These are phyloP conservation scores for Stephania cephalantha DNA, from an alignment of 164 flowering plant species.

Conservation along the genomic window DNA sequence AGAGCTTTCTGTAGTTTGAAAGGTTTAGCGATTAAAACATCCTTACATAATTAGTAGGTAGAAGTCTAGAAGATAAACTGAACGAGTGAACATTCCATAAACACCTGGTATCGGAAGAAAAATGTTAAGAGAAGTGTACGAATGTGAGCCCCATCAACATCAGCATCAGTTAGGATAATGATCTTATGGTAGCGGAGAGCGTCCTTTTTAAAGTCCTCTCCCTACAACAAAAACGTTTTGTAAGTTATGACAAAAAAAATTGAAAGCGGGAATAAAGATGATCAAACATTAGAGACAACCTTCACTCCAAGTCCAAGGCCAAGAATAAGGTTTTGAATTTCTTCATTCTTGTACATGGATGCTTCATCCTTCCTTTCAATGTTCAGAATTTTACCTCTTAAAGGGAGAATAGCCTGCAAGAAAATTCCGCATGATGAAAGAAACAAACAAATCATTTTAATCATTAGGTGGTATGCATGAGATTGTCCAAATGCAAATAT, in stretches of 20 bases:
- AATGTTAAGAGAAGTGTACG: slow-evolving; percentile 89
- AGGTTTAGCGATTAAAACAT: slow-evolving; percentile 3
- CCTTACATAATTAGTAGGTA: not conserved
- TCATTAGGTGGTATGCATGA: not conserved
- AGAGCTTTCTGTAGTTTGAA: slow-evolving; percentile 64
- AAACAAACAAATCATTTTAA: not conserved
- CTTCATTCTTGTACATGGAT: slow-evolving; percentile 93
- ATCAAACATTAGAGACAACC: slow-evolving; percentile 32
- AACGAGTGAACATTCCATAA: not conserved
- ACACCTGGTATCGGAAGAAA: slow-evolving; percentile 97
- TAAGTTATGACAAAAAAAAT: slow-evolving; percentile 1
- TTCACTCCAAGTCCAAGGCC: slow-evolving; percentile 95
- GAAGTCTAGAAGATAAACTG: not conserved
- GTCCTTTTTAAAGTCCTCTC: slow-evolving; percentile 87
- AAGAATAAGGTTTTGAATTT: slow-evolving; percentile 86
- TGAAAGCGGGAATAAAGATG: slow-evolving; percentile 1
- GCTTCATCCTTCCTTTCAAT: slow-evolving; percentile 90
- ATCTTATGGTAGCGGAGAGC: slow-evolving; percentile 92
- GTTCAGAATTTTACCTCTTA: slow-evolving; percentile 91
- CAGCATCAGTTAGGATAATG: slow-evolving; percentile 96
- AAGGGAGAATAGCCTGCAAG: slow-evolving; percentile 88
- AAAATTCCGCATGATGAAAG: not conserved
- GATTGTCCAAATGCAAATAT: not conserved
- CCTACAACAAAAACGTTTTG: slow-evolving; percentile 36
- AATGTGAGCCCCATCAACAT: slow-evolving; percentile 98